Conservation (phyloP, 1,139 yeast species). For the Taphrina betulina region DNA sequence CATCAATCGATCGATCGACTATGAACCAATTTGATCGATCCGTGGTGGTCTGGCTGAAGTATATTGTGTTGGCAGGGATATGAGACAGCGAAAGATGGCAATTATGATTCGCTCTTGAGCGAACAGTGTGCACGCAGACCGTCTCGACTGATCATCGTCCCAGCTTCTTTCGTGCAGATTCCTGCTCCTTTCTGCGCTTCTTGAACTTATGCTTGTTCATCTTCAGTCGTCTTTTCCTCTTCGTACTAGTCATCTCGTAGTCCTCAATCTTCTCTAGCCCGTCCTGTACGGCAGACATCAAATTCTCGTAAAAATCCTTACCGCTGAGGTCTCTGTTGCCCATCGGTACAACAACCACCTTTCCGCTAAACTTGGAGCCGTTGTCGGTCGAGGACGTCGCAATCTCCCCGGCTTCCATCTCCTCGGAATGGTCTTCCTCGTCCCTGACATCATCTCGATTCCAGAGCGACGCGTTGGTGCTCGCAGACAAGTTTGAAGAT, state of each 20-base stretch:
- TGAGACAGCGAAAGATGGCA: too few relatives aligned
- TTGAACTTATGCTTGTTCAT: constrained; percentile 52
- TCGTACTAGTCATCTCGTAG: constrained; percentile 46
- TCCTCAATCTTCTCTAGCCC: constrained; percentile 30
- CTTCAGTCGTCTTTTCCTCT: constrained; percentile 50
- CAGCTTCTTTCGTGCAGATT: constrained; percentile 47
- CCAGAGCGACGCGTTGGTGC: constrained; percentile 23
- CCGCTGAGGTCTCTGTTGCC: constrained; percentile 5
- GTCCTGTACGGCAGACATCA: constrained; percentile 21
- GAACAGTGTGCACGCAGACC: too few relatives aligned
- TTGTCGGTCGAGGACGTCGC: not conserved
- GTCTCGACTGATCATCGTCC: constrained; percentile 34
- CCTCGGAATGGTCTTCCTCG: constrained; percentile 22
- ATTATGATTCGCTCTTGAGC: too few relatives aligned
- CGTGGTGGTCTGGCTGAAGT: too few relatives aligned
- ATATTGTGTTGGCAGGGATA: too few relatives aligned
- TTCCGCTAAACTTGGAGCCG: not conserved
- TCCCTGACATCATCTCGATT: constrained; percentile 40
- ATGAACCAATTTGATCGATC: too few relatives aligned
- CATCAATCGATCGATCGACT: too few relatives aligned
- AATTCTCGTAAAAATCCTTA: constrained; percentile 16
- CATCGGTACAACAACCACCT: constrained; percentile 14
- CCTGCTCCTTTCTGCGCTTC: constrained; percentile 50
- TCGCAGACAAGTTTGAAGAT: not conserved
- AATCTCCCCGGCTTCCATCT: not conserved